phyloP scores from a whole-genome alignment of 108 stramenopile species.

The Cylindrotheca fusiformis region DNA sequence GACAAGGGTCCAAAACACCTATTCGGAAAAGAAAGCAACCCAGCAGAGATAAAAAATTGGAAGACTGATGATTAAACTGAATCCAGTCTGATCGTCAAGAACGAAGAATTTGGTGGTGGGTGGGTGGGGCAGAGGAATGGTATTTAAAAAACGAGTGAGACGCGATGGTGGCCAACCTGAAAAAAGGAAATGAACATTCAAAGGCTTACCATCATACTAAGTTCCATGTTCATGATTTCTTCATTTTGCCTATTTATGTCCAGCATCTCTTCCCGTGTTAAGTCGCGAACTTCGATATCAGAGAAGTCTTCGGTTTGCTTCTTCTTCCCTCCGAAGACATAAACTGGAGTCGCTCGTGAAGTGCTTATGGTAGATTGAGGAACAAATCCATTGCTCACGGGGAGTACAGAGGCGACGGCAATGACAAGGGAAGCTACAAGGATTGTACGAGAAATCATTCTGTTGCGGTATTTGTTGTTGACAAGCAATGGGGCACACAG shows the following conservation, averaged over 20 bases:
- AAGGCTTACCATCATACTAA: conserved; percentile 45
- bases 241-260: conserved; percentile 56
- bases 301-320: conserved; percentile 60
- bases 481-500: neutral
- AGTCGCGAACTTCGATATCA: conserved; percentile 70
- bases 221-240: conserved; percentile 83
- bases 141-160: conserved; percentile 34
- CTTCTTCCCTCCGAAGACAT: conserved; percentile 58
- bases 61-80: conserved; percentile 65
- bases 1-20: no score
- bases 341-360: conserved; percentile 8
- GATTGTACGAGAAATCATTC: conserved; percentile 1
- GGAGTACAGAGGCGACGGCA: neutral
- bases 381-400: conserved; percentile 2
- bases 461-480: neutral
- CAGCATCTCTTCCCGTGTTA: conserved; percentile 84
- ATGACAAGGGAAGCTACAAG: conserved; percentile 1
- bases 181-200: conserved; percentile 17
- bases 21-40: conserved; percentile 85
- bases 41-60: conserved; percentile 87
- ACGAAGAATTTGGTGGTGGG: neutral
- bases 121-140: neutral
- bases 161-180: conserved; percentile 47
- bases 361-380: neutral
- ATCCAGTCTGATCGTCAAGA: conserved; percentile 32